phyloP scores from a whole-genome alignment of 208 protist genomes.

The Trypanosoma avium region DNA sequence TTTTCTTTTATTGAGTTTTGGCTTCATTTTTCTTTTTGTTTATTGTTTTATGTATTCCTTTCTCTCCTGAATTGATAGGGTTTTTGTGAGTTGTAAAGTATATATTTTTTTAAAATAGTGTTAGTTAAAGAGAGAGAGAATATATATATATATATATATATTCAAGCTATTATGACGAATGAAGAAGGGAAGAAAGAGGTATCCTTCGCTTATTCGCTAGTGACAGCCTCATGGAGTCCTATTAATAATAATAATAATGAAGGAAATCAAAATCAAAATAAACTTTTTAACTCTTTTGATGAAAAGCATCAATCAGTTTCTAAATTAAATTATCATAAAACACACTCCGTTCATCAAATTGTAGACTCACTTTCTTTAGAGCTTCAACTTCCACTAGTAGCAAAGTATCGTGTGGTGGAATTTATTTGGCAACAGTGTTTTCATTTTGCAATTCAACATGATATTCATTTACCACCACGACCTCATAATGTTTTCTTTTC shows the following conservation, averaged over 20 bases:
- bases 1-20: neutral
- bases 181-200: conserved; percentile 8
- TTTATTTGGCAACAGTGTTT: conserved; percentile 24
- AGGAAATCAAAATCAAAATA: neutral
- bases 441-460: neutral
- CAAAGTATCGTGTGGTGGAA: conserved; percentile 17
- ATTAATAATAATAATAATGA: neutral
- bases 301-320: neutral
- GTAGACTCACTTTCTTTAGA: conserved; percentile 24
- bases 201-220: conserved; percentile 17
- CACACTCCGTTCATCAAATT: conserved; percentile 1
- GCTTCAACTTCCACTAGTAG: conserved; percentile 21
- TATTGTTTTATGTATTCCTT: neutral
- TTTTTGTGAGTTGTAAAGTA: too few relatives aligned
- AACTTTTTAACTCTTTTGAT: too few relatives aligned
- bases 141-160: neutral
- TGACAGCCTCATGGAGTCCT: conserved; percentile 14
- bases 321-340: neutral
- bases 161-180: neutral
- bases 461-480: neutral
- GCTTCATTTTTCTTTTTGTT: conserved; percentile 4
- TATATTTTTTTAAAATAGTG: too few relatives aligned
- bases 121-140: neutral
- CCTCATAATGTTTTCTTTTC: conserved; percentile 2
- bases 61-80: neutral